These are phyloP conservation scores for Yamadazyma ubonensis DNA, from an alignment of 805 yeast genomes.

Conservation along the genomic window DNA sequence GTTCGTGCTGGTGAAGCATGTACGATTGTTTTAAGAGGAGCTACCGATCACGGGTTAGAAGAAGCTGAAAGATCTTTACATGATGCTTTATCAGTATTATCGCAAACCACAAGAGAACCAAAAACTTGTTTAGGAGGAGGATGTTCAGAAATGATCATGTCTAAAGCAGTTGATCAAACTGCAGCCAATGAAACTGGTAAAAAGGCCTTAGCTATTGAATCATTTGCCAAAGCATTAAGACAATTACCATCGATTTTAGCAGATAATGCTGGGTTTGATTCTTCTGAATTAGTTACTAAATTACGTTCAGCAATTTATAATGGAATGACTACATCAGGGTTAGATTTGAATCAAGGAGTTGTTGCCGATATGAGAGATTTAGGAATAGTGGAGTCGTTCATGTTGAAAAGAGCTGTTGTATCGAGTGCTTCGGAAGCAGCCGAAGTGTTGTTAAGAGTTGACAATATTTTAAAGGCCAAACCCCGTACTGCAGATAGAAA, in stretches of 20 bases:
- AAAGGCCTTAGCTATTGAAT: conserved; percentile 89
- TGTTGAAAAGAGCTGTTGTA: conserved; percentile 90
- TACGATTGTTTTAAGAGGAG: conserved; percentile 81
- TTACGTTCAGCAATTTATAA: conserved; percentile 86
- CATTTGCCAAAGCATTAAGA: conserved; percentile 90
- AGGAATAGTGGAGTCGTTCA: conserved; percentile 91
- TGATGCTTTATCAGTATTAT: conserved; percentile 92
- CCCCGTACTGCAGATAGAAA: conserved; percentile 96
- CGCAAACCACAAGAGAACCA: conserved; percentile 92
- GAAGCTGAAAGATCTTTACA: conserved; percentile 61
- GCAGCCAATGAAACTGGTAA: conserved; percentile 94
- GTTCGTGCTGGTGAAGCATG: conserved; percentile 95
- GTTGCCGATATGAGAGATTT: conserved; percentile 93
- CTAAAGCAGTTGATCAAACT: conserved; percentile 89
- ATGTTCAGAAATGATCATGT: conserved; percentile 86
- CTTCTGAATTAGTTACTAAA: conserved; percentile 87
- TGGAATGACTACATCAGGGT: conserved; percentile 89
- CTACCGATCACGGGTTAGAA: conserved; percentile 47
- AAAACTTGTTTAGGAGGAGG: conserved; percentile 95
- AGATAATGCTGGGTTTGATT: conserved; percentile 96
- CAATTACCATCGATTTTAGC: conserved; percentile 94
- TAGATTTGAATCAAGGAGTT: conserved; percentile 78
- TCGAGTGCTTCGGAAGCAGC: conserved; percentile 98
- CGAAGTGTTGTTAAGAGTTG: conserved; percentile 92
- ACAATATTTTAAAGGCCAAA: conserved; percentile 92